Conservation (phyloP, 441 rosid genomes). For the Populus tomentosa region DNA sequence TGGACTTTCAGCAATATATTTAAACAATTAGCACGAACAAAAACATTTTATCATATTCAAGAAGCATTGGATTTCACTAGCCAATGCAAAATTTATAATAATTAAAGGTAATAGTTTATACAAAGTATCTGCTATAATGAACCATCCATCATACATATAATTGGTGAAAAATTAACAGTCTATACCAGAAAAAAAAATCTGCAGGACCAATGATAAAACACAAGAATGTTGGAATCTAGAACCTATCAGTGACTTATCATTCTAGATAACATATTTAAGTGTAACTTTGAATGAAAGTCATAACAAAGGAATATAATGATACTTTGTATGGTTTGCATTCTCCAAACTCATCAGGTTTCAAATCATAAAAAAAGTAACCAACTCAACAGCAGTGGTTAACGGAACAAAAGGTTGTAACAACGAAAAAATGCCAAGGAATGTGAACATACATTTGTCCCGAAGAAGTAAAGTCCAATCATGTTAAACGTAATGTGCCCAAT, state of each 20-base stretch:
- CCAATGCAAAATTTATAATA: neutral
- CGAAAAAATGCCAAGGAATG: slow-evolving; percentile 20
- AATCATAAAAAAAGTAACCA: slow-evolving; percentile 6
- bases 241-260: neutral
- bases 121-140: neutral
- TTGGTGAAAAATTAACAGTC: neutral
- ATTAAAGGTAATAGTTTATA: neutral
- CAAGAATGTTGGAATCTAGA: neutral
- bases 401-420: slow-evolving; percentile 7
- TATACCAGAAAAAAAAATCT: neutral
- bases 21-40: no score
- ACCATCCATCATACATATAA: neutral
- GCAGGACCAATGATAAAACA: neutral
- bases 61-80: neutral
- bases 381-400: slow-evolving; percentile 1
- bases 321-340: neutral
- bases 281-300: neutral
- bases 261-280: neutral
- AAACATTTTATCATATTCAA: neutral
- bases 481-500: slow-evolving; percentile 62
- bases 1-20: no score
- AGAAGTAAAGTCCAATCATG: slow-evolving; percentile 96
- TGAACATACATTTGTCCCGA: slow-evolving; percentile 65
- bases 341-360: neutral
- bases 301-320: neutral